Evolutionary conservation across 73 alveolate genomes (phyloP).

Genomic region (Paramecium caudatum): DNA sequence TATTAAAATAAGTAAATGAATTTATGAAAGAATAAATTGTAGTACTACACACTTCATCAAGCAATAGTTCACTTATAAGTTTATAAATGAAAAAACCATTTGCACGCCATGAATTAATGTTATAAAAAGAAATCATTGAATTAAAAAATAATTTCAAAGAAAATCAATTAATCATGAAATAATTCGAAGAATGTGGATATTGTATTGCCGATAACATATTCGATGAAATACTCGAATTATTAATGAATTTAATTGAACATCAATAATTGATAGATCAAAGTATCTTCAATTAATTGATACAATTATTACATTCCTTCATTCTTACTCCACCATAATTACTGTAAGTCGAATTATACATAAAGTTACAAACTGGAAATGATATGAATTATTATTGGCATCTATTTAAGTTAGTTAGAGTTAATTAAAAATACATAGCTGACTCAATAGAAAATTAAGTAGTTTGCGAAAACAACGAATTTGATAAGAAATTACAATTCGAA

Average conservation of each 20-base stretch:
- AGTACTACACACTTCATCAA: constrained; percentile 53
- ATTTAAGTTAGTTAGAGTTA: constrained; percentile 49
- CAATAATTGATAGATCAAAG: background rate
- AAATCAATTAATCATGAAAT: constrained; percentile 13
- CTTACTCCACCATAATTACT: constrained; percentile 25
- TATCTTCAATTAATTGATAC: background rate
- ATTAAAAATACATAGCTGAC: constrained; percentile 13
- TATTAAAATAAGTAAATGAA: constrained; percentile 30
- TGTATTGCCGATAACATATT: constrained; percentile 68
- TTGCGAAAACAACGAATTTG: constrained; percentile 20
- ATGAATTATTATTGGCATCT: constrained; percentile 68
- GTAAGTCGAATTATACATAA: constrained; percentile 31
- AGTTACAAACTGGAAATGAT: constrained; percentile 58
- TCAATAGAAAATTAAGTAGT: constrained; percentile 14
- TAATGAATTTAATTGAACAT: constrained; percentile 55
- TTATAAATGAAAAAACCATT: constrained; percentile 39
- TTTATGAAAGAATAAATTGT: constrained; percentile 64
- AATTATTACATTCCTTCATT: constrained; percentile 13
- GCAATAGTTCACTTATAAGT: background rate
- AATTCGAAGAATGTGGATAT: constrained; percentile 45
- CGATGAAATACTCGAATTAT: constrained; percentile 51
- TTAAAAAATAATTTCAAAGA: background rate
- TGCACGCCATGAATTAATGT: background rate
- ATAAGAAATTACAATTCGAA: constrained; percentile 25
- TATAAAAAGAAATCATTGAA: background rate